A percentile compares a stretch with the other conserved stretches of the same genome.
Evolutionary conservation across 2,329 filamentous ascomycete genomes (phyloP).

Genomic region (Aureobasidium lini): DNA sequence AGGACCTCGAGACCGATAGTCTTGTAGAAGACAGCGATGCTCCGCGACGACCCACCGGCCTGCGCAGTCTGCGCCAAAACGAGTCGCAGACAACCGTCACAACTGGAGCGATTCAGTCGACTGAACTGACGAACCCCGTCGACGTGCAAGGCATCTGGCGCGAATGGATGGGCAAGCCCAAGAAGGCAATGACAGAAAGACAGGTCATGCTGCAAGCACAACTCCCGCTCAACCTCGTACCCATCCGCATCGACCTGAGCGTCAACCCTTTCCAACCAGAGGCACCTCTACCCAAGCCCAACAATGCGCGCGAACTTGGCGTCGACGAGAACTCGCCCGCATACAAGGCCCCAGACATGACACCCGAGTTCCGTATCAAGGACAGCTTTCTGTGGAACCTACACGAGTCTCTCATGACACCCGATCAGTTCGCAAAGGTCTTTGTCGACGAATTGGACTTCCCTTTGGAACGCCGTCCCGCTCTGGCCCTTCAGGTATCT

Average conservation of each 20-base stretch:
- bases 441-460: slow-evolving; percentile 91
- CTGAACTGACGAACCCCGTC: slow-evolving; percentile 71
- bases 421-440: slow-evolving; percentile 86
- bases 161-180: slow-evolving; percentile 83
- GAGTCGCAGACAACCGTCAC: slow-evolving; percentile 54
- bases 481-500: slow-evolving; percentile 72
- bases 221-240: slow-evolving; percentile 83
- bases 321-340: slow-evolving; percentile 68
- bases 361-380: slow-evolving; percentile 78
- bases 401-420: slow-evolving; percentile 87
- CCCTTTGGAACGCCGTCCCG: slow-evolving; percentile 57
- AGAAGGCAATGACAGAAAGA: slow-evolving; percentile 46
- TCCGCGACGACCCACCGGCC: slow-evolving; percentile 61
- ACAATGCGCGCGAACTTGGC: slow-evolving; percentile 48
- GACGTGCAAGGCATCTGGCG: slow-evolving; percentile 85
- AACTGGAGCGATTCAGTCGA: slow-evolving; percentile 65
- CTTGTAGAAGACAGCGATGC: slow-evolving; percentile 64
- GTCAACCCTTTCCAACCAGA: slow-evolving; percentile 68
- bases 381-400: slow-evolving; percentile 98
- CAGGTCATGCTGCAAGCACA: slow-evolving; percentile 60
- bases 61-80: slow-evolving; percentile 76
- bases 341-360: slow-evolving; percentile 71
- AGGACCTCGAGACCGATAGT: slow-evolving; percentile 86
- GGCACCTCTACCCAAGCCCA: slow-evolving; percentile 56
- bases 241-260: slow-evolving; percentile 93